Evolutionary conservation across 805 yeast genomes (phyloP).

Genomic region (Metschnikowia colocasiae): DNA sequence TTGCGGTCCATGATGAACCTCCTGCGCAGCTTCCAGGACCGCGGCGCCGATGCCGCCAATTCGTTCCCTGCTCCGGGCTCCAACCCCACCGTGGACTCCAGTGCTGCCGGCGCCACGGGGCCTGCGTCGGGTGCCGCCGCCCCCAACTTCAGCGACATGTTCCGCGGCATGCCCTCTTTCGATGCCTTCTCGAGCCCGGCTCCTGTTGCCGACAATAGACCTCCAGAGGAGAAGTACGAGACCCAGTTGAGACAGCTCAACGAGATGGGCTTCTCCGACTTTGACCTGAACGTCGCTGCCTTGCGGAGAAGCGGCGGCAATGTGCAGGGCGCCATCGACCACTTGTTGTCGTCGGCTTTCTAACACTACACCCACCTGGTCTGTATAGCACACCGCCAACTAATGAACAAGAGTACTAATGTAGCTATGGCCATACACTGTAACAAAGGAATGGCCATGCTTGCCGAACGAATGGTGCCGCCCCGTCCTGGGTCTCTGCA

Average conservation of each 20-base stretch:
- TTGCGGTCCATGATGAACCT: conserved; percentile 78
- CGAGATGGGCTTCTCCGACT: conserved; percentile 73
- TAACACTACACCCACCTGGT: neutral
- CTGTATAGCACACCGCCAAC: neutral
- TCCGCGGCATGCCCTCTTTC: conserved; percentile 36
- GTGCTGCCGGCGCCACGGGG: conserved; percentile 8
- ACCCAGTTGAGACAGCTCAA: conserved; percentile 43
- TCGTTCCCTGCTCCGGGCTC: conserved; percentile 38
- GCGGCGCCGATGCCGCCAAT: conserved; percentile 24
- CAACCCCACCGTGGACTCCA: conserved; percentile 31
- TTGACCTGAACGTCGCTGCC: conserved; percentile 88
- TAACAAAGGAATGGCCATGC: too few relatives aligned
- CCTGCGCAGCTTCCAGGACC: conserved; percentile 48
- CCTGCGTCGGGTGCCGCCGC: conserved; percentile 11
- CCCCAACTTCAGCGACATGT: conserved; percentile 38
- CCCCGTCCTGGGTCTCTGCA: too few relatives aligned
- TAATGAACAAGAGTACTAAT: neutral
- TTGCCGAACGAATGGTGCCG: too few relatives aligned
- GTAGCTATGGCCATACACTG: too few relatives aligned
- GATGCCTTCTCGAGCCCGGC: conserved; percentile 50
- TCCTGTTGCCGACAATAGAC: conserved; percentile 37
- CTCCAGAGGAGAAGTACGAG: conserved; percentile 45
- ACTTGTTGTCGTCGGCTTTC: conserved; percentile 43
- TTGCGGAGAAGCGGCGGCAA: conserved; percentile 94
- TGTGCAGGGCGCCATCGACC: conserved; percentile 95